phyloP scores from a whole-genome alignment of 2,329 filamentous ascomycete species.

The Sarocladium strictum region DNA sequence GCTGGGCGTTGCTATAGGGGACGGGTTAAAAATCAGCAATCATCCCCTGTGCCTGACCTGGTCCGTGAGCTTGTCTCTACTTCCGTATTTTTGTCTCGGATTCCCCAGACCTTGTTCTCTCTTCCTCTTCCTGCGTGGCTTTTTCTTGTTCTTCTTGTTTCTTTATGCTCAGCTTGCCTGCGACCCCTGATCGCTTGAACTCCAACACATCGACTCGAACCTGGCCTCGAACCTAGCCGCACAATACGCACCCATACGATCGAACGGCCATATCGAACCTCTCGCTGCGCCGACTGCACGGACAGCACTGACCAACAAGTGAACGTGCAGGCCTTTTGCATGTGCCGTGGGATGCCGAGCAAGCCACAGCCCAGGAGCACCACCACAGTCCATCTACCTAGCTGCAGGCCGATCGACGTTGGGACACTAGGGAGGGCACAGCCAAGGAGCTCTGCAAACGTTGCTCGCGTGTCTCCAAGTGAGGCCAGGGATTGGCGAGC shows the following conservation, averaged over 20 bases:
- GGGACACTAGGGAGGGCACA: no score
- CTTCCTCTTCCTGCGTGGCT: not conserved
- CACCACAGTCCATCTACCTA: not conserved
- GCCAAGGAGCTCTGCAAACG: not conserved
- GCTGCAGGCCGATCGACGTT: not conserved
- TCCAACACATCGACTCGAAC: not conserved
- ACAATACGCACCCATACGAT: no score
- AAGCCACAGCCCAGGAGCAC: not conserved
- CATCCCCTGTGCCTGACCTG: not conserved
- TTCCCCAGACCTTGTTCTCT: not conserved
- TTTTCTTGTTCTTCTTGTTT: not conserved
- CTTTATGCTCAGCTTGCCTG: not conserved
- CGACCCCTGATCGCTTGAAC: not conserved
- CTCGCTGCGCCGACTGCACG: not conserved
- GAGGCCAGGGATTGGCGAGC: no score
- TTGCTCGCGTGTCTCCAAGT: not conserved
- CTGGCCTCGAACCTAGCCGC: not conserved
- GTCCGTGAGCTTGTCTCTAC: not conserved
- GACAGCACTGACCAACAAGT: no score
- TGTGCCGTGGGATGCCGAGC: constrained; percentile 6
- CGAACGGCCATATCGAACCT: not conserved
- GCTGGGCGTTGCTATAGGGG: constrained; percentile 3
- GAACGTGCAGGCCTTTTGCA: no score
- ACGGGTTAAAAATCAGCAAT: constrained; percentile 2
- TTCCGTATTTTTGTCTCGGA: not conserved